These are phyloP conservation scores for Coemansia biformis DNA, from an alignment of 192 early-diverging fungal species.

Conservation along the genomic window DNA sequence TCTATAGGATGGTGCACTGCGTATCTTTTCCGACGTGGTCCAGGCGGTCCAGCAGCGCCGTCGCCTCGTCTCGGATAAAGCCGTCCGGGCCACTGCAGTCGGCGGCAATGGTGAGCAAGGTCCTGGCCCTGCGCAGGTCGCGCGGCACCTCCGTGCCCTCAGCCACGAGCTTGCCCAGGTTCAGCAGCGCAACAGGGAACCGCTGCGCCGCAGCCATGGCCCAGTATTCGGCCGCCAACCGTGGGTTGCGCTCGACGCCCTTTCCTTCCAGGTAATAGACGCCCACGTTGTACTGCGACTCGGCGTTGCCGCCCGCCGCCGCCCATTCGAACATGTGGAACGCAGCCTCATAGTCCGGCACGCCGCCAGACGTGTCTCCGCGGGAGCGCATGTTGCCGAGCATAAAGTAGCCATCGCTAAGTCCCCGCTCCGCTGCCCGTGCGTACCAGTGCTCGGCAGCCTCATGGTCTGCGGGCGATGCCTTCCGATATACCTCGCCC, in stretches of 20 bases:
- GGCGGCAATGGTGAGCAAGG: conserved; percentile 13
- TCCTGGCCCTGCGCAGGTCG: conserved; percentile 3
- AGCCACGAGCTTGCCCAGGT: conserved; percentile 20
- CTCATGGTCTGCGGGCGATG: not conserved
- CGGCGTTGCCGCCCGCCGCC: conserved; percentile 16
- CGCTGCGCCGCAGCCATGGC: conserved; percentile 20
- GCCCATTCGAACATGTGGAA: conserved; percentile 26
- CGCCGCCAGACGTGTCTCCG: conserved; percentile 12
- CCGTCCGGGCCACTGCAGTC: conserved; percentile 11
- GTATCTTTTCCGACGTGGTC: conserved; percentile 1
- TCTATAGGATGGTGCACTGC: conserved; percentile 20
- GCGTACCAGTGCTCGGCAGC: conserved; percentile 24
- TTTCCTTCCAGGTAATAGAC: conserved; percentile 22
- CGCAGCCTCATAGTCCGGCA: conserved; percentile 17
- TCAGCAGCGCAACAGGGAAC: conserved; percentile 28
- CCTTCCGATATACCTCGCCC: conserved; percentile 25
- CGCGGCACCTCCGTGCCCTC: conserved; percentile 14
- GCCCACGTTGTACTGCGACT: conserved; percentile 39
- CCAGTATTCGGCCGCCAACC: conserved; percentile 33
- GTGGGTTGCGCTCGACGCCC: conserved; percentile 14
- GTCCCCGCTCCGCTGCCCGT: conserved; percentile 7
- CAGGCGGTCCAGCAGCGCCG: conserved; percentile 11
- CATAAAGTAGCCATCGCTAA: conserved; percentile 18
- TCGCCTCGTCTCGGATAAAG: conserved; percentile 3
- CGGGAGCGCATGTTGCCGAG: conserved; percentile 23